Conservation (phyloP, 257 asterid species). For the Misopates orontium region DNA sequence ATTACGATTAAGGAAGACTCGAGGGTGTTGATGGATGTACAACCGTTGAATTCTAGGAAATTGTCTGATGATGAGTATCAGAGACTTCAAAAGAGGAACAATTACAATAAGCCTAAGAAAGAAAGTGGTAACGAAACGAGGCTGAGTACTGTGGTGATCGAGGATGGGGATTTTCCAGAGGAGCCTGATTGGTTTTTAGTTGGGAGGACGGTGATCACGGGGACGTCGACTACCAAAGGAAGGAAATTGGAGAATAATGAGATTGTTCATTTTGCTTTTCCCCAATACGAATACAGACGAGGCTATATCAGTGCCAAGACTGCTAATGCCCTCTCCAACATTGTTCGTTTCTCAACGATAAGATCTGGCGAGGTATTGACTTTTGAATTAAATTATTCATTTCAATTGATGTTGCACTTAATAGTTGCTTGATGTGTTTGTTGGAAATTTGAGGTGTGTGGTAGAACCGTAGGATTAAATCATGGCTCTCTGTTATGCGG, state of each 20-base stretch:
- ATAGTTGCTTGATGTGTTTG: too few relatives aligned
- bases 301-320: conserved; percentile 45
- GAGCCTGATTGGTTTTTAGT: conserved; percentile 81
- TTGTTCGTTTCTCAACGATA: conserved; percentile 82
- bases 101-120: conserved; percentile 23
- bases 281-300: conserved; percentile 29
- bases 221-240: conserved; percentile 79
- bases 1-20: conserved; percentile 33
- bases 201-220: conserved; percentile 65
- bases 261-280: conserved; percentile 77
- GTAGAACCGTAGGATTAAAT: not conserved
- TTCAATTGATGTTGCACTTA: not conserved
- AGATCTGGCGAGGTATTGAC: conserved; percentile 70
- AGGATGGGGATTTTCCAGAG: conserved; percentile 76
- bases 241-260: conserved; percentile 79
- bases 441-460: not conserved
- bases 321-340: conserved; percentile 46
- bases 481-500: not conserved
- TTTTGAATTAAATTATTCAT: not conserved
- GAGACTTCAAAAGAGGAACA: conserved; percentile 23
- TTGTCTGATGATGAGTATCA: conserved; percentile 39
- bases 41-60: conserved; percentile 52
- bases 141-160: conserved; percentile 56
- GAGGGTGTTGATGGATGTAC: conserved; percentile 36
- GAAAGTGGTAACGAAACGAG: conserved; percentile 33